Evolutionary conservation across 2,329 filamentous ascomycete genomes (phyloP), one percentile per base, ranked within the genome.

Genomic region (Calonectria multiphialidica): DNA sequence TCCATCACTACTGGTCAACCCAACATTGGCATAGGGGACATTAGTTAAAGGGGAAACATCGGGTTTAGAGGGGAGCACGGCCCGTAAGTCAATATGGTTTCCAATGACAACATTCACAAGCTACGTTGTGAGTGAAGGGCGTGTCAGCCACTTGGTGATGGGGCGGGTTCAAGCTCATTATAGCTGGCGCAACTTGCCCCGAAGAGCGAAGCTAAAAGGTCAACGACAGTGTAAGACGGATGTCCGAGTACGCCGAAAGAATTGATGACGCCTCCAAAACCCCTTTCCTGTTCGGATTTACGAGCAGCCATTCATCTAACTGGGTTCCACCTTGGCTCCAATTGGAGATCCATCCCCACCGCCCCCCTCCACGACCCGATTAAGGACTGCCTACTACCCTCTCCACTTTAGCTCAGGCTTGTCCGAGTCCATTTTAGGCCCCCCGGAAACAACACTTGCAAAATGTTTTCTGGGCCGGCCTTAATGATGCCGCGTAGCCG

Each of bases 231-330:
- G 55, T 53, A 44, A 62, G 55, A 68, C 61, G 68, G 68, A 61
- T 5, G 47, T 69, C 59, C 66, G 47, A 64, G 30, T 44, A 40
- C 23, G 47, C 57, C 25, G 47, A 67, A 21, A 21, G 23, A 45
- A 45, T 21, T 62, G n/a, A 33, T 30, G 42, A 33, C 45, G 55
- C 25, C 55, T 40, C 55, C 59, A 35, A 45, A 30, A 2, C 42
- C 28, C 42, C 30, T 35, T 37, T 62, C 21, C 12, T 18, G 16
- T 40, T 74, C 77, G 77, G 77, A 74, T 66, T 72, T 78, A 75
- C 65, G 66, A 75, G 45, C 69, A 74, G 76, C 74, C 63, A 79
- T 76, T 78, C 76, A 78, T 71, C 21, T 44, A 28, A 28, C 40
- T 25, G 61, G 40, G 16, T 18, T n/a, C 61, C 53, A 30, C 40